These are phyloP conservation scores for Phtheirospermum japonicum DNA, from an alignment of 257 asterid genomes.

Conservation along the genomic window DNA sequence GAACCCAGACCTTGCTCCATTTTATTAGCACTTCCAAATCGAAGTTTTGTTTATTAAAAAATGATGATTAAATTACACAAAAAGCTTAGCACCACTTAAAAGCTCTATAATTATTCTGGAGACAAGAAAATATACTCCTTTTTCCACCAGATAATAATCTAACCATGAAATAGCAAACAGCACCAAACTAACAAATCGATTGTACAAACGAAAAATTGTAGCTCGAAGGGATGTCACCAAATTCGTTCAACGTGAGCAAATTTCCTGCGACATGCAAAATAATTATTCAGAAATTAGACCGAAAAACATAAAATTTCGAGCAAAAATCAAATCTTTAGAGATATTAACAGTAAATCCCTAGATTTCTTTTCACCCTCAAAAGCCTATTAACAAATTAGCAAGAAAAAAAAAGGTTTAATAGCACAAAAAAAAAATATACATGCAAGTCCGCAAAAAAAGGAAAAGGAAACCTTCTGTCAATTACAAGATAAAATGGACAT, in stretches of 20 bases:
- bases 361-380: conserved; percentile 19
- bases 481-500: neutral
- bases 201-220: conserved; percentile 11
- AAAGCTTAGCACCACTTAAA: neutral
- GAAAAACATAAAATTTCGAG: neutral
- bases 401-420: neutral
- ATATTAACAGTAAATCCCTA: conserved; percentile 33
- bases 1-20: conserved; percentile 73
- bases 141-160: too few relatives aligned
- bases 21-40: conserved; percentile 27
- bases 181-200: conserved; percentile 1
- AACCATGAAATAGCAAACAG: neutral
- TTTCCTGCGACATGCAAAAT: conserved; percentile 28
- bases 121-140: neutral
- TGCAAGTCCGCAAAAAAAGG: neutral
- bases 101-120: neutral
- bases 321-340: conserved; percentile 13
- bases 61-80: neutral
- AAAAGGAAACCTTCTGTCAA: neutral
- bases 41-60: neutral
- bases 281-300: conserved; percentile 19
- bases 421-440: neutral
- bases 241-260: neutral
- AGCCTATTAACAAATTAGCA: conserved; percentile 15
- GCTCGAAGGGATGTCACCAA: conserved; percentile 3